phyloP scores from a whole-genome alignment of 2,329 filamentous ascomycete species.

The Colletotrichum spaethianum region DNA sequence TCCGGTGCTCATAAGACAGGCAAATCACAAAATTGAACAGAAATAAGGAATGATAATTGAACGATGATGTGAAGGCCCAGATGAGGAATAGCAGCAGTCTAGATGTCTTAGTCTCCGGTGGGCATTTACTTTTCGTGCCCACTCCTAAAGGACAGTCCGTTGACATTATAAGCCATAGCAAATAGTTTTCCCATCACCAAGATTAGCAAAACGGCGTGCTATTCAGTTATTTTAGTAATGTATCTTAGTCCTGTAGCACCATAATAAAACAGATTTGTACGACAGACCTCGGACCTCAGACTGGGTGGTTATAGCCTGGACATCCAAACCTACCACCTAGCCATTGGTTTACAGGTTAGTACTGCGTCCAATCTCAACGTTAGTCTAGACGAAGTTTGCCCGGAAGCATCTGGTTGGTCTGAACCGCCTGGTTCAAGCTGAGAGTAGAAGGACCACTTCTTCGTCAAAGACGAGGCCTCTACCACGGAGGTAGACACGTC shows the following conservation, averaged over 20 bases:
- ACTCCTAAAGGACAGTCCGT: not conserved
- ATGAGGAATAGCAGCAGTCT: not conserved
- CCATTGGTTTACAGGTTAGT: too few species aligned
- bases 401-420: not conserved
- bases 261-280: not conserved
- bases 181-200: not conserved
- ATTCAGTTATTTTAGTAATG: too few species aligned
- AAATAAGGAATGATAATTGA: not conserved
- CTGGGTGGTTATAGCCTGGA: not conserved
- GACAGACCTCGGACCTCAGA: not conserved
- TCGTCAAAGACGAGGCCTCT: not conserved
- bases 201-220: not conserved
- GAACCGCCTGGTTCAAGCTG: not conserved
- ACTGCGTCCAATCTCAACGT: too few species aligned
- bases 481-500: not conserved
- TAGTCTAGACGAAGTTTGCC: too few species aligned
- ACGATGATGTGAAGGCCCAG: not conserved
- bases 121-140: not conserved
- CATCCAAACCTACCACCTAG: too few species aligned
- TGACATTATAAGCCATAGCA: not conserved
- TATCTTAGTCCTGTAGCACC: not conserved
- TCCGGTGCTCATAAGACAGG: not conserved
- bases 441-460: not conserved
- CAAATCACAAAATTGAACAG: too few species aligned
- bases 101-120: not conserved